phyloP scores from a whole-genome alignment of 257 asterid genomes.

The Dorcoceras hygrometricum region DNA sequence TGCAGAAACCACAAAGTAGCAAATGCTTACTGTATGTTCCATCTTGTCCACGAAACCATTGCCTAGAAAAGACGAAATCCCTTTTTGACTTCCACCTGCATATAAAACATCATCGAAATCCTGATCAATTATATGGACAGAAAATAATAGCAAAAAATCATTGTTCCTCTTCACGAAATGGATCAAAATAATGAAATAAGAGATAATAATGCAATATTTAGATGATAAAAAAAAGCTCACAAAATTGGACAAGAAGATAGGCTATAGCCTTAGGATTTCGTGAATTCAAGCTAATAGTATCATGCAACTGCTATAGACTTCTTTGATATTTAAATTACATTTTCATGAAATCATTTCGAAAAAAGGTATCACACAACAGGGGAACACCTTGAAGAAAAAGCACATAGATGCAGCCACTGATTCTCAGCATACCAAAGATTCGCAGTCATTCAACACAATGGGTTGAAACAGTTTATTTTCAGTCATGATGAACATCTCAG shows the following conservation, averaged over 20 bases:
- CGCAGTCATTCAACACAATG: neutral
- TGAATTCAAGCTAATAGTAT: constrained; percentile 3
- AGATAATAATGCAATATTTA: constrained; percentile 1
- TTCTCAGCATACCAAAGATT: neutral
- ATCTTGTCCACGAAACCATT: constrained; percentile 98
- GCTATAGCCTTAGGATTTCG: constrained; percentile 9
- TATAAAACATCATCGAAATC: constrained; percentile 15
- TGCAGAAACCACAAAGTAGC: constrained; percentile 8
- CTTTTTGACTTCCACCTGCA: constrained; percentile 91
- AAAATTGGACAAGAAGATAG: constrained; percentile 16
- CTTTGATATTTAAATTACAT: neutral
- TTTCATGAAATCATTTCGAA: neutral
- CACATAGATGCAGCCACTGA: neutral
- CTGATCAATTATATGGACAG: constrained; percentile 20
- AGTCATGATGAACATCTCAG: neutral
- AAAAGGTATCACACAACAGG: neutral
- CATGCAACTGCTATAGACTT: neutral
- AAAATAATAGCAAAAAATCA: constrained; percentile 22
- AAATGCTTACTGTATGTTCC: constrained; percentile 85
- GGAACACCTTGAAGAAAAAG: neutral
- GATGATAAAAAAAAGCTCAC: constrained; percentile 12
- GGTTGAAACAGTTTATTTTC: neutral
- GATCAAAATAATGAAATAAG: neutral
- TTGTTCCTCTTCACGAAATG: constrained; percentile 12
- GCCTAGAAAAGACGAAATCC: constrained; percentile 94